Evolutionary conservation across 2,329 filamentous ascomycete genomes (phyloP).

Genomic region (Neofusicoccum cordaticola): DNA sequence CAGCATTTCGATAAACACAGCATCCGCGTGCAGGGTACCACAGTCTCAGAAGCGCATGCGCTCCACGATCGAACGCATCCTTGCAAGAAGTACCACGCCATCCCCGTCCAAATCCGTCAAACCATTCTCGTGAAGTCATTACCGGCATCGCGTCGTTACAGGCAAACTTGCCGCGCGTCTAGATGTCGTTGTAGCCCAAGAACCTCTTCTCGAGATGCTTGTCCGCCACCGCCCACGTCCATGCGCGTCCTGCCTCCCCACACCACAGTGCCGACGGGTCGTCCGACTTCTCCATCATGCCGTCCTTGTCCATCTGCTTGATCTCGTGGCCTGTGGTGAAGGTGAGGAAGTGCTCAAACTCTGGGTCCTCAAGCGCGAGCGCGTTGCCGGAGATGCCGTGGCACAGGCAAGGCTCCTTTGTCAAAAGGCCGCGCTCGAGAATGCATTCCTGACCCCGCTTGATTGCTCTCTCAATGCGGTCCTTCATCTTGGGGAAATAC

Average conservation of each 20-base stretch:
- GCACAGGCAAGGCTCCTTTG: constrained; percentile 64
- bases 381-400: constrained; percentile 66
- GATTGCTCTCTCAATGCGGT: constrained; percentile 54
- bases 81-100: background rate
- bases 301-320: constrained; percentile 52
- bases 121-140: constrained; percentile 15
- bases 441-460: constrained; percentile 52
- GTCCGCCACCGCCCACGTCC: constrained; percentile 48
- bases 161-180: constrained; percentile 8
- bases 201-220: constrained; percentile 46
- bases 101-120: background rate
- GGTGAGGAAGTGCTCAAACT: constrained; percentile 57
- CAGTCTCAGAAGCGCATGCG: constrained; percentile 15
- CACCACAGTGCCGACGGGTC: constrained; percentile 51
- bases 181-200: constrained; percentile 52
- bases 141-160: constrained; percentile 8
- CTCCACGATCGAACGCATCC: background rate
- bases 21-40: constrained; percentile 9
- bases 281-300: constrained; percentile 51
- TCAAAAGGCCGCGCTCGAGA: constrained; percentile 58
- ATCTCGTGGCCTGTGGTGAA: constrained; percentile 58
- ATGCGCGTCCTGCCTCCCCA: constrained; percentile 48
- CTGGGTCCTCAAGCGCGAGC: constrained; percentile 50
- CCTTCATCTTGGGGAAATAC: constrained; percentile 55
- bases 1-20: constrained; percentile 14